Conservation (phyloP, 495 filamentous ascomycete species). For the Annulohypoxylon bovei region DNA sequence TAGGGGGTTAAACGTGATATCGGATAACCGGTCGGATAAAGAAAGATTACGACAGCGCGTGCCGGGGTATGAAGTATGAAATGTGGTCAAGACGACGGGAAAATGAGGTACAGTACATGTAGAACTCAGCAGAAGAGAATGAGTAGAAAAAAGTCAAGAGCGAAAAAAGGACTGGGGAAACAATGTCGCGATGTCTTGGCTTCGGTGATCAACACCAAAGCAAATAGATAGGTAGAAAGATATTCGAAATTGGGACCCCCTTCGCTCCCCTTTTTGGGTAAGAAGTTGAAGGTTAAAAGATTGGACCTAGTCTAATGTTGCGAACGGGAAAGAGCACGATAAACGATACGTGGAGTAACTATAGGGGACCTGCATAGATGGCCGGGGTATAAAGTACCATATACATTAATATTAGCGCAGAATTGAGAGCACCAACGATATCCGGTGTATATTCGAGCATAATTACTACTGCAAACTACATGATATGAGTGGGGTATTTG, state of each 20-base stretch:
- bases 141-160: neutral
- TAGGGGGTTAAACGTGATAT: slow-evolving; percentile 23
- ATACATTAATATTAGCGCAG: slow-evolving; percentile 12
- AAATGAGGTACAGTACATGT: neutral
- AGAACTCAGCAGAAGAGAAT: slow-evolving; percentile 8
- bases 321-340: slow-evolving; percentile 22
- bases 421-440: slow-evolving; percentile 6
- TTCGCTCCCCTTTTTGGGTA: slow-evolving; percentile 29
- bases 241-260: slow-evolving; percentile 37
- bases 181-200: slow-evolving; percentile 42
- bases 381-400: slow-evolving; percentile 8
- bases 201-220: slow-evolving; percentile 41
- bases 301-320: slow-evolving; percentile 9
- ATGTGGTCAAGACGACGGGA: slow-evolving; percentile 15
- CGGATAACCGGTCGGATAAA: slow-evolving; percentile 41
- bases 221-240: slow-evolving; percentile 22
- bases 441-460: neutral
- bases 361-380: slow-evolving; percentile 23
- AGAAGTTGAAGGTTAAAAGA: slow-evolving; percentile 39
- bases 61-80: slow-evolving; percentile 5
- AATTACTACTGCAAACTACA: neutral
- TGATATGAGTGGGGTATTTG: slow-evolving; percentile 5
- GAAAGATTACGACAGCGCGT: slow-evolving; percentile 34
- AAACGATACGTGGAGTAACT: slow-evolving; percentile 20
- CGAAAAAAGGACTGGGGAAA: slow-evolving; percentile 26